A percentile compares a stretch with the other conserved stretches of the same genome.
Evolutionary conservation across 306 rosid genomes (phyloP).

Genomic region (Cercis canadensis): DNA sequence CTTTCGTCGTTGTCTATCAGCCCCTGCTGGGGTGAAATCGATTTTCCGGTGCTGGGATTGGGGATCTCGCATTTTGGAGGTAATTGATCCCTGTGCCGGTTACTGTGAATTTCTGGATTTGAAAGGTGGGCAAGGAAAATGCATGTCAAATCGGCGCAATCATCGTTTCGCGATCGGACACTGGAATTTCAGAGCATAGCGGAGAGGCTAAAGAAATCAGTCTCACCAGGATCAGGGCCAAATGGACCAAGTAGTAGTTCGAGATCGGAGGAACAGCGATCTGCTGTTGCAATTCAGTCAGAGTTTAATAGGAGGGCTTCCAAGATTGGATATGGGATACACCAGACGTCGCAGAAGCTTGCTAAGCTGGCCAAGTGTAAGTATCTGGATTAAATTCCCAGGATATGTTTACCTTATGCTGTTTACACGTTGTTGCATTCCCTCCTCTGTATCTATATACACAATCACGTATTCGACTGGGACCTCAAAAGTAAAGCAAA

Average conservation of each 20-base stretch:
- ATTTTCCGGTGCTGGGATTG: conserved; percentile 37
- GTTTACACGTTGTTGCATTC: background rate
- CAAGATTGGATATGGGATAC: conserved; percentile 87
- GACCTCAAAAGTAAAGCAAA: background rate
- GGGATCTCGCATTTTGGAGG: conserved; percentile 50
- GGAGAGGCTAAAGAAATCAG: conserved; percentile 77
- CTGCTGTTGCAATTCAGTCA: conserved; percentile 68
- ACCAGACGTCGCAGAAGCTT: conserved; percentile 95
- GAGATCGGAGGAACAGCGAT: conserved; percentile 76
- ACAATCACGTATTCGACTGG: background rate
- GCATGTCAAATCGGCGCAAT: conserved; percentile 71
- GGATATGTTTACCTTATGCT: background rate
- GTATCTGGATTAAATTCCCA: conserved; percentile 28
- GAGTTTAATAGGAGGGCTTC: conserved; percentile 92
- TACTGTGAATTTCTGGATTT: conserved; percentile 9
- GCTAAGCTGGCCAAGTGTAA: conserved; percentile 86
- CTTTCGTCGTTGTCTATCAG: background rate
- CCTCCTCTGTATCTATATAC: background rate
- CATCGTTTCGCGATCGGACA: conserved; percentile 86
- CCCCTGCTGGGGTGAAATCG: background rate
- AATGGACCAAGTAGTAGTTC: conserved; percentile 67
- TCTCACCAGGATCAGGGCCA: conserved; percentile 48
- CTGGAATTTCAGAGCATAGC: conserved; percentile 75
- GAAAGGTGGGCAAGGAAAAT: conserved; percentile 45
- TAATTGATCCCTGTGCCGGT: background rate